Evolutionary conservation across 305 asterid genomes (phyloP).

Genomic region (Solanum aculeatissimum): DNA sequence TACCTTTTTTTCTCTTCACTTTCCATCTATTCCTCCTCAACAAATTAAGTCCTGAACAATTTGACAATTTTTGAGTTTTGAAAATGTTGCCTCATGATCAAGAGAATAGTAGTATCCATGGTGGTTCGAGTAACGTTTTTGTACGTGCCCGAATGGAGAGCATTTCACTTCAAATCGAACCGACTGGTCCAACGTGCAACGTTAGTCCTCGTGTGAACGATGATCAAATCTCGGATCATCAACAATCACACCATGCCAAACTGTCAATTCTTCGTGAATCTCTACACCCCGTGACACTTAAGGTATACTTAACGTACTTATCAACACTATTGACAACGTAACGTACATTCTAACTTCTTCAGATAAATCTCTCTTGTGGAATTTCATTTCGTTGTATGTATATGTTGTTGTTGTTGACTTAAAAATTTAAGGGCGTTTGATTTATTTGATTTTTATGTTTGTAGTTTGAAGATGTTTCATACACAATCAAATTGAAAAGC

Average conservation of each 20-base stretch:
- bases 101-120: constrained; percentile 22
- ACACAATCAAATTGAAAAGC: constrained; percentile 25
- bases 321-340: not conserved
- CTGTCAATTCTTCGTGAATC: constrained; percentile 43
- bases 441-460: not conserved
- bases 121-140: constrained; percentile 12
- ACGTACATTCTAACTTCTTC: no score
- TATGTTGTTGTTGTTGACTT: no score
- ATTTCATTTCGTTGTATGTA: no score
- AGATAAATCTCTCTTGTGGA: no score
- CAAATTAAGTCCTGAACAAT: not conserved
- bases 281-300: constrained; percentile 41
- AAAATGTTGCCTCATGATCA: constrained; percentile 71
- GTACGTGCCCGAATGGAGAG: constrained; percentile 17
- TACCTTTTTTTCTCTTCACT: not conserved
- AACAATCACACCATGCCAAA: constrained; percentile 9
- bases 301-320: constrained; percentile 27
- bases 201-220: constrained; percentile 32
- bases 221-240: not conserved
- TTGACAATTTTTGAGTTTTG: not conserved
- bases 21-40: not conserved
- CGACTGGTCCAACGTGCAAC: constrained; percentile 25
- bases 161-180: constrained; percentile 28
- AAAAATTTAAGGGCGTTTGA: not conserved
- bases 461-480: constrained; percentile 81